These are phyloP conservation scores for Rhodotorula toruloides DNA, from an alignment of 768 basidiomycete species.

Conservation along the genomic window DNA sequence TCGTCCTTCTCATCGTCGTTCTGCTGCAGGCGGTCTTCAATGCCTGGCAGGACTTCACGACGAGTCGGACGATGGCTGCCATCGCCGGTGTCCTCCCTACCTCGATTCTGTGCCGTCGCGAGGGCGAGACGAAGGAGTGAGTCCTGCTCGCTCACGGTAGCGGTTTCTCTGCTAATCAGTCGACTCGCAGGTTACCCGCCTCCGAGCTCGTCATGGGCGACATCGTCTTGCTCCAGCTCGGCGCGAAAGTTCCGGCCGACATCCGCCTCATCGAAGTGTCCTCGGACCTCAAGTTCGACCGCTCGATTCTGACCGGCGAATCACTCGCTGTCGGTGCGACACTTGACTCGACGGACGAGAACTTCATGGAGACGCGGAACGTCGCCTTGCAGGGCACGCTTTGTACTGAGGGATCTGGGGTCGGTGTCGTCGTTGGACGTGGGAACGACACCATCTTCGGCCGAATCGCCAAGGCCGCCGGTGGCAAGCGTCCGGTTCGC, in stretches of 20 bases:
- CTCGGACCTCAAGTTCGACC: slow-evolving; percentile 59
- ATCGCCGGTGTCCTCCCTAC: slow-evolving; percentile 50
- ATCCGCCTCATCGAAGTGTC: slow-evolving; percentile 52
- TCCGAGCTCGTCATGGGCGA: slow-evolving; percentile 9
- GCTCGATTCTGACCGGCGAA: slow-evolving; percentile 64
- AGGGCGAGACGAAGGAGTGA: slow-evolving; percentile 29
- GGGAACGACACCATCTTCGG: slow-evolving; percentile 45
- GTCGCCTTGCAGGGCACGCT: slow-evolving; percentile 55
- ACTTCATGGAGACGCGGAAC: slow-evolving; percentile 56
- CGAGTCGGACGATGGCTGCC: slow-evolving; percentile 58
- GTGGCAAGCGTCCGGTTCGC: slow-evolving; percentile 48
- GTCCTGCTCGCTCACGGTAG: background rate
- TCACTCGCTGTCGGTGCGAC: slow-evolving; percentile 45
- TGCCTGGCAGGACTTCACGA: slow-evolving; percentile 54
- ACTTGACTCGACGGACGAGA: slow-evolving; percentile 54
- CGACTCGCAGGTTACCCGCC: background rate
- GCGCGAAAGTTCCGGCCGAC: slow-evolving; percentile 47
- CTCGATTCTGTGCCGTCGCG: slow-evolving; percentile 45
- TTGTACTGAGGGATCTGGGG: slow-evolving; percentile 3
- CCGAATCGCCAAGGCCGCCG: slow-evolving; percentile 57
- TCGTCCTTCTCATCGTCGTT: slow-evolving; percentile 54
- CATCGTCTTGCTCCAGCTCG: slow-evolving; percentile 24
- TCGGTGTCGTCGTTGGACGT: slow-evolving; percentile 20
- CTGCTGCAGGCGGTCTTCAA: slow-evolving; percentile 41
- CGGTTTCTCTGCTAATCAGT: too few relatives aligned